Evolutionary conservation across 2,329 filamentous ascomycete genomes (phyloP).

Genomic region (Polychaeton citri): DNA sequence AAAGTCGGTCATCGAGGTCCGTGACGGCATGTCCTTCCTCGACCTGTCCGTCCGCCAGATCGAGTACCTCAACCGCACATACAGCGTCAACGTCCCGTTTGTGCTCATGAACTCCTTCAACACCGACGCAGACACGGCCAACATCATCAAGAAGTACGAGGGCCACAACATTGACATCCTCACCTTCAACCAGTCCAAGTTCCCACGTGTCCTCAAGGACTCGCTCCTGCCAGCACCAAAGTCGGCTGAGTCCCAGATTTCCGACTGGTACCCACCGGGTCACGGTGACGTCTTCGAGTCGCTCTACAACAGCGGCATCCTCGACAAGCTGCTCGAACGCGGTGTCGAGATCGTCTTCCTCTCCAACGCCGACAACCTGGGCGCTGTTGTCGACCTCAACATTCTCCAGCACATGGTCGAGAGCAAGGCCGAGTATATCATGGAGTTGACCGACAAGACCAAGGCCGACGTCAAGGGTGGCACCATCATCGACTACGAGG

Average conservation of each 20-base stretch:
- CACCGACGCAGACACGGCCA: slow-evolving; percentile 93
- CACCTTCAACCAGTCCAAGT: slow-evolving; percentile 99
- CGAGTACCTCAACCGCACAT: slow-evolving; percentile 97
- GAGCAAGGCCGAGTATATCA: slow-evolving; percentile 94
- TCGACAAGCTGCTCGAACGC: slow-evolving; percentile 88
- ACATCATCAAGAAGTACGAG: slow-evolving; percentile 99
- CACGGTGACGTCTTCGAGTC: slow-evolving; percentile 99
- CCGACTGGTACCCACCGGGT: slow-evolving; percentile 96
- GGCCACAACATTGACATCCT: slow-evolving; percentile 99
- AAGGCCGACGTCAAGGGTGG: slow-evolving; percentile 99
- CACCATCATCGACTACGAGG: slow-evolving; percentile 99
- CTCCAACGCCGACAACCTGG: slow-evolving; percentile 97
- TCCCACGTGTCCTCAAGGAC: slow-evolving; percentile 96
- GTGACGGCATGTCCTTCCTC: slow-evolving; percentile 99
- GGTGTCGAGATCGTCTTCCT: slow-evolving; percentile 98
- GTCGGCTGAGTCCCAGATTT: slow-evolving; percentile 70
- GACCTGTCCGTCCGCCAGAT: slow-evolving; percentile 98
- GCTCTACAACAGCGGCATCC: slow-evolving; percentile 95
- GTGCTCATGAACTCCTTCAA: slow-evolving; percentile 99
- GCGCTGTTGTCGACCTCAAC: slow-evolving; percentile 91
- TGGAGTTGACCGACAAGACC: slow-evolving; percentile 99
- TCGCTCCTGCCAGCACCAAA: slow-evolving; percentile 93
- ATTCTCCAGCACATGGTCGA: slow-evolving; percentile 99
- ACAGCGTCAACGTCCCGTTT: slow-evolving; percentile 93
- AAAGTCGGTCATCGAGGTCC: slow-evolving; percentile 98